Percentiles rank a stretch among this genome's conserved stretches.
Conservation (phyloP, 2,329 filamentous ascomycete species). For the Amphichorda felina region DNA sequence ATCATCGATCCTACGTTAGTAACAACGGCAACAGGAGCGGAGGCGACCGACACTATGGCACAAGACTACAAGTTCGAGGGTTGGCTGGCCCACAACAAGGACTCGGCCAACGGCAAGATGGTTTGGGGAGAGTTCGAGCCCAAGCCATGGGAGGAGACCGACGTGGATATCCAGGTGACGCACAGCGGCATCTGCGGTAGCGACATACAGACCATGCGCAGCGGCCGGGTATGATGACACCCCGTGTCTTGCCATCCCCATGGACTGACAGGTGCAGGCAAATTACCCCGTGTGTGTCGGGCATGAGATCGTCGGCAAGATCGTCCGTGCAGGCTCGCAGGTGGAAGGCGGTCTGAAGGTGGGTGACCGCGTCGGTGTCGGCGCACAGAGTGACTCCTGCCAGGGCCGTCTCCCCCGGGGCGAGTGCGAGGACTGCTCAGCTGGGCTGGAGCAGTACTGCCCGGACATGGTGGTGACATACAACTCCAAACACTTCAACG, state of each 20-base stretch:
- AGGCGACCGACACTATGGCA: no score
- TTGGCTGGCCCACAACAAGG: slow-evolving; percentile 31
- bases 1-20: no score
- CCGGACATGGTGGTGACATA: slow-evolving; percentile 32
- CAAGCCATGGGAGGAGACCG: slow-evolving; percentile 50
- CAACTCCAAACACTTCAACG: slow-evolving; percentile 14
- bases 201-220: slow-evolving; percentile 44
- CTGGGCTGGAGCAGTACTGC: slow-evolving; percentile 30
- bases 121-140: slow-evolving; percentile 42
- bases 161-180: slow-evolving; percentile 51
- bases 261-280: slow-evolving; percentile 4
- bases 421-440: slow-evolving; percentile 28
- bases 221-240: slow-evolving; percentile 29
- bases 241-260: neutral
- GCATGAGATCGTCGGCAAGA: slow-evolving; percentile 53
- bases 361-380: slow-evolving; percentile 53
- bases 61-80: slow-evolving; percentile 25
- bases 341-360: slow-evolving; percentile 35
- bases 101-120: slow-evolving; percentile 35
- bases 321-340: slow-evolving; percentile 38
- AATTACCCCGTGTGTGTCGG: slow-evolving; percentile 40
- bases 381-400: slow-evolving; percentile 47
- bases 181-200: slow-evolving; percentile 55
- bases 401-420: slow-evolving; percentile 20
- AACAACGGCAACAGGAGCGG: no score